Conservation (phyloP, 257 asterid genomes). For the Rauvolfia tetraphylla region DNA sequence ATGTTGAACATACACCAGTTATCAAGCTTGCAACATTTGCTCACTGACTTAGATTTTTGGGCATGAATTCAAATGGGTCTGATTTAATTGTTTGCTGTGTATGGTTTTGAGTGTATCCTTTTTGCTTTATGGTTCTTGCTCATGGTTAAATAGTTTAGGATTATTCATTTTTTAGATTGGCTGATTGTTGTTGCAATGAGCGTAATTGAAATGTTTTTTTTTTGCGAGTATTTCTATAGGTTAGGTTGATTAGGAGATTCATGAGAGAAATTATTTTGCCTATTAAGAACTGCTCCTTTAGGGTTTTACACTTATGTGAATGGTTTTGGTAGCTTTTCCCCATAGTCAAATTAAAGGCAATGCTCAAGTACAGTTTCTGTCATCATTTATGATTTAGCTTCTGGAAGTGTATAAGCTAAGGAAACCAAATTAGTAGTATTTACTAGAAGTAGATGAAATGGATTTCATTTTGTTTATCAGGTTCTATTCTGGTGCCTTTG, state of each 20-base stretch:
- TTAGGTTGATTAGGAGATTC: not conserved
- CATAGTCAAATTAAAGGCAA: not conserved
- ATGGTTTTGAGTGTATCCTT: not conserved
- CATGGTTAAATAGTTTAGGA: not conserved
- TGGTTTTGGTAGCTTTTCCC: not conserved
- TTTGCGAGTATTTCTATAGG: not conserved
- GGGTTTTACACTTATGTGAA: too few species aligned
- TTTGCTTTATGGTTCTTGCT: not conserved
- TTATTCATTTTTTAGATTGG: not conserved
- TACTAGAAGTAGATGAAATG: not conserved
- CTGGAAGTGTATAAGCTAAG: not conserved
- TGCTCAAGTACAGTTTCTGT: not conserved
- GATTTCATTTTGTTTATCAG: not conserved
- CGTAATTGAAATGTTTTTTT: not conserved
- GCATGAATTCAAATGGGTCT: not conserved
- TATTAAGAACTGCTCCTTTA: too few species aligned
- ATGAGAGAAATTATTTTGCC: not conserved
- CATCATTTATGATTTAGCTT: not conserved
- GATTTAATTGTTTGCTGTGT: not conserved
- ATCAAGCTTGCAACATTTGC: not conserved
- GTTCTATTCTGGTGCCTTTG: not conserved
- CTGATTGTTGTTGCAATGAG: not conserved
- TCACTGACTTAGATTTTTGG: not conserved
- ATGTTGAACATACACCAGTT: too few species aligned
- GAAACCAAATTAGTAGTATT: not conserved